Conservation (phyloP, 768 basidiomycete species). For the Mycena latifolia region DNA sequence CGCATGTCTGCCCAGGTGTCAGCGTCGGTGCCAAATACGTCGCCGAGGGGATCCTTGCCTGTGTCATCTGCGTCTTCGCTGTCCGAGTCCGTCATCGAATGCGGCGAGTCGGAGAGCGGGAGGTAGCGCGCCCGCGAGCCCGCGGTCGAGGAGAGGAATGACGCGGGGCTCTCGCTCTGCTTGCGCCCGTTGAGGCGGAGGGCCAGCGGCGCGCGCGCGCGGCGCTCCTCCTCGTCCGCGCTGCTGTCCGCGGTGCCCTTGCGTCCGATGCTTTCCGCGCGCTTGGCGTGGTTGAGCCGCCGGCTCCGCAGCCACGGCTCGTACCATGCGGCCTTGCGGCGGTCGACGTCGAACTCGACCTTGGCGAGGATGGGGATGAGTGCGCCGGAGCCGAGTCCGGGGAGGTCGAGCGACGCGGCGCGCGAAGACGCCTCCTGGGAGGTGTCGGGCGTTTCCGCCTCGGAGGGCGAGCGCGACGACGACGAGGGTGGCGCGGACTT, state of each 20-base stretch:
- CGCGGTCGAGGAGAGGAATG: constrained; percentile 26
- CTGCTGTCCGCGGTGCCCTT: constrained; percentile 28
- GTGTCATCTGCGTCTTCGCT: constrained; percentile 47
- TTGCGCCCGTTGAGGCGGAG: constrained; percentile 27
- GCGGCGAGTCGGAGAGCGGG: constrained; percentile 46
- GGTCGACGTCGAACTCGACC: constrained; percentile 95
- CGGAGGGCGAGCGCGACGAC: constrained; percentile 53
- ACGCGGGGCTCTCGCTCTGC: constrained; percentile 12
- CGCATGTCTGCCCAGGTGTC: constrained; percentile 72
- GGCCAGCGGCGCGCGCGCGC: constrained; percentile 20
- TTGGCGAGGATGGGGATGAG: constrained; percentile 91
- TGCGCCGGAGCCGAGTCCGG: constrained; percentile 72
- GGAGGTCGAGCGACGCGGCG: constrained; percentile 69
- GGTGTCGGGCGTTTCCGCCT: constrained; percentile 44
- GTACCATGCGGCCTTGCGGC: constrained; percentile 84
- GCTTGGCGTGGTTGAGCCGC: constrained; percentile 69
- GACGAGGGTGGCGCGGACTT: constrained; percentile 65
- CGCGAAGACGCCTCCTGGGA: constrained; percentile 49
- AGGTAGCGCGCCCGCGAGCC: constrained; percentile 47
- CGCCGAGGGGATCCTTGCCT: constrained; percentile 64
- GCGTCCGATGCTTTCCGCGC: constrained; percentile 56
- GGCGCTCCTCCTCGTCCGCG: constrained; percentile 2
- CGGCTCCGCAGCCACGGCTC: constrained; percentile 85
- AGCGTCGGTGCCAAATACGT: constrained; percentile 76
- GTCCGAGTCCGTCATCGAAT: constrained; percentile 34